Base-by-base conservation (phyloP, 768 basidiomycete species). In the Filobasidium floriforme region DNA sequence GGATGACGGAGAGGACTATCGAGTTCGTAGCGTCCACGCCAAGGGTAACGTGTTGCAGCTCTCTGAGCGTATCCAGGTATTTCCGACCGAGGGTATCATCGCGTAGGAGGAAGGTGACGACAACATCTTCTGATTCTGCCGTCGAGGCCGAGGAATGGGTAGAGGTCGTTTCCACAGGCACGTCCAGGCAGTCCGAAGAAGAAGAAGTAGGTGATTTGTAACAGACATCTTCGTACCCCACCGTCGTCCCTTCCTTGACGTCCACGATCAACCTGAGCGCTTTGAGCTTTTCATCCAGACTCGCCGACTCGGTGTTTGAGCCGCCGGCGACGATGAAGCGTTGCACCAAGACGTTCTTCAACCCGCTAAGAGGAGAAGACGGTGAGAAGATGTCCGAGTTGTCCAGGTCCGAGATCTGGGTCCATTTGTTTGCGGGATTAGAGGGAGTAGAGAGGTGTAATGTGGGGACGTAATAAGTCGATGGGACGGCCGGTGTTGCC, bases 381-480 rank as follows among this genome's bases (percentile, higher is more conserved):
- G 46, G 32, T 3, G 9, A 9, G 9, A 37, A 37, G 32, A 37
- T 3, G 4, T 37, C 32, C 32, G 9, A 9, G 2, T 49, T 4
- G 15, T 57, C 54, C 54, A 24, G 15, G 15, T 22, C 19, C 4
- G 54, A 57, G 6, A 28, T 7, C 26, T 63, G 62, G 52, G 28
- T 19, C 26, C 28, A 32, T 18, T 32, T 19, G 22, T 55, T 19
- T 29, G 14, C 46, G 32, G 61, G 15, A 26, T 11, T 12, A 10
- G 26, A 41, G 41, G 18, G 24, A 18, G 3, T 29, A 24, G 44
- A n/a, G 43, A 26, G n/a, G 72, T 71, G 3, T 73, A 41, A 57
- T n/a, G 64, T 59, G 26, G 64, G 64, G 22, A 65, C 52, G 28
- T 29, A 65, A 52, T 37, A 60, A 1, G 64, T 41, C 24, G 54